phyloP scores from a whole-genome alignment of 768 basidiomycete species.

The Leccinum barrowsii region DNA sequence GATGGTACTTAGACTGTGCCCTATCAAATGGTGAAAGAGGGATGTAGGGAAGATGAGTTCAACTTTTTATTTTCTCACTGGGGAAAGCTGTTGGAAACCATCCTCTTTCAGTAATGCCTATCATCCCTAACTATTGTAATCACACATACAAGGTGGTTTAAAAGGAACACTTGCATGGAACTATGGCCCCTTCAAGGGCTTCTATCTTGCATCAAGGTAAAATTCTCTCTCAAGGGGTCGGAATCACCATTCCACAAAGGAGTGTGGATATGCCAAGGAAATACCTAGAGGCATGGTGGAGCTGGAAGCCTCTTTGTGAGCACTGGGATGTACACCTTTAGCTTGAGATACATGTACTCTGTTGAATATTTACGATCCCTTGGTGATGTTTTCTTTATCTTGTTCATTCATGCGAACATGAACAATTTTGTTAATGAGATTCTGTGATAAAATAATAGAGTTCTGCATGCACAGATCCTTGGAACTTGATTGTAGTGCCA shows the following conservation, averaged over 20 bases:
- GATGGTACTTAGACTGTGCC: conserved; percentile 1
- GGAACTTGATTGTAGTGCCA: too few species aligned
- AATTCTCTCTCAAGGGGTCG: not conserved
- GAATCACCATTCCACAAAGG: not conserved
- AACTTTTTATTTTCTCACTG: too few species aligned
- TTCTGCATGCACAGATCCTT: too few species aligned
- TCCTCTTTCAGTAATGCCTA: too few species aligned
- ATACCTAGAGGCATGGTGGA: not conserved
- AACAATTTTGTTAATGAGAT: too few species aligned
- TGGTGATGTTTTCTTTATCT: too few species aligned
- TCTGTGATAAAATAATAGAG: too few species aligned
- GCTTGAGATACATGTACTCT: too few species aligned
- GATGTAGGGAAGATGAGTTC: not conserved
- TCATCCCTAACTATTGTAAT: too few species aligned
- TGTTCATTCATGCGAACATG: too few species aligned
- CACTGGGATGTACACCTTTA: not conserved
- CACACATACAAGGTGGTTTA: not conserved
- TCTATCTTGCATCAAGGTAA: not conserved
- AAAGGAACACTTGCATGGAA: not conserved
- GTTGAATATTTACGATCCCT: too few species aligned
- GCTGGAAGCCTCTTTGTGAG: not conserved
- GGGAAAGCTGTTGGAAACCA: too few species aligned
- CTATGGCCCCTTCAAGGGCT: not conserved
- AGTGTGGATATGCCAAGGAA: not conserved
- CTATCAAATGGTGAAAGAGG: conserved; percentile 7